Percentiles rank a stretch among this genome's conserved stretches.
These are phyloP conservation scores for Oenanthe javanica DNA, from an alignment of 140 eudicot genomes.

Conservation along the genomic window DNA sequence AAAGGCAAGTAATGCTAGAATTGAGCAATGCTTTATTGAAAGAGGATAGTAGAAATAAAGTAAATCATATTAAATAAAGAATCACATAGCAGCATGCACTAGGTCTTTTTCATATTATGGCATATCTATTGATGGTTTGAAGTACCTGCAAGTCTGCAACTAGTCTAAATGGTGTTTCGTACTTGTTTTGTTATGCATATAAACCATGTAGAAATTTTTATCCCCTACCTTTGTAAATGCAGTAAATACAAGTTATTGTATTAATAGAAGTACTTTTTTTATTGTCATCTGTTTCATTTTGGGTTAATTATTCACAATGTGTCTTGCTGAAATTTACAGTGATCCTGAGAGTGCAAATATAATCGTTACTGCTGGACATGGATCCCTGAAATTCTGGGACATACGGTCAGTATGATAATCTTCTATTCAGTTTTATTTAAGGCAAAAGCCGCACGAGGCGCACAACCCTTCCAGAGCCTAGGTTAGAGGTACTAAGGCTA, in stretches of 20 bases:
- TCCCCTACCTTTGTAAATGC: neutral
- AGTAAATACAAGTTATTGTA: neutral
- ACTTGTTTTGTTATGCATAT: no score
- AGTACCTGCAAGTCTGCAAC: slow-evolving; percentile 8
- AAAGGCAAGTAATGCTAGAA: slow-evolving; percentile 42
- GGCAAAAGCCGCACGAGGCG: neutral
- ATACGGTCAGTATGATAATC: slow-evolving; percentile 50
- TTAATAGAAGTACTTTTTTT: neutral
- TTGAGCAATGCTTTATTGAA: neutral
- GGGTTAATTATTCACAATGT: neutral
- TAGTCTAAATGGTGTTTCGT: neutral
- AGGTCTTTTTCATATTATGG: neutral
- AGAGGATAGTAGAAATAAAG: neutral
- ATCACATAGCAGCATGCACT: neutral
- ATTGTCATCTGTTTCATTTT: neutral
- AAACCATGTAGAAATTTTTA: neutral
- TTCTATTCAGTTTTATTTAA: neutral
- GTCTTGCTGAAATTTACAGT: slow-evolving; percentile 37
- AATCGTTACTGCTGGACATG: slow-evolving; percentile 64
- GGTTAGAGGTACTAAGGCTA: neutral
- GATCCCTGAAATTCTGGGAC: slow-evolving; percentile 91
- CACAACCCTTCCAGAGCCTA: neutral
- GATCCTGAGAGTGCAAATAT: slow-evolving; percentile 73
- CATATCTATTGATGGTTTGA: neutral
- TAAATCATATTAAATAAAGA: neutral